Conservation (phyloP, 2,329 filamentous ascomycete genomes). For the Penicillium griseofulvum region DNA sequence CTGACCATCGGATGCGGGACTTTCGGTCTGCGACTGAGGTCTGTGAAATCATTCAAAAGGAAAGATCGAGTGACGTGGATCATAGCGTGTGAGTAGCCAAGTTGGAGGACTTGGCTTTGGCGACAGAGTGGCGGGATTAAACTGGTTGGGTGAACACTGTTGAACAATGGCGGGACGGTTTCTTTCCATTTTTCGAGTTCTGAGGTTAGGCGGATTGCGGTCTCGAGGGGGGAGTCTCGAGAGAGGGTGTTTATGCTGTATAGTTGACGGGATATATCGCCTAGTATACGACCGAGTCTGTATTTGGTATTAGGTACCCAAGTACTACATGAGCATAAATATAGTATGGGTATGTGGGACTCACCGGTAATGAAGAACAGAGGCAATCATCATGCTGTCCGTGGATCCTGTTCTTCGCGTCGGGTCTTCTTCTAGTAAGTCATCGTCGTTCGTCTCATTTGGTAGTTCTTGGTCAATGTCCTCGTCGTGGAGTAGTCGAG, state of each 20-base stretch:
- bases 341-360: neutral
- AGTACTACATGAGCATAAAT: neutral
- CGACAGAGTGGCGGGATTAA: conserved; percentile 39
- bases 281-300: conserved; percentile 52
- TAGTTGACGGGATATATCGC: conserved; percentile 48
- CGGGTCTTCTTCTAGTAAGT: conserved; percentile 50
- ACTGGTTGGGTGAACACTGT: conserved; percentile 36
- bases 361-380: conserved; percentile 39
- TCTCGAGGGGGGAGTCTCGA: conserved; percentile 32
- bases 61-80: conserved; percentile 41
- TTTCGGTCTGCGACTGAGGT: conserved; percentile 32
- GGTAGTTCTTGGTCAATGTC: conserved; percentile 64
- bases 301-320: neutral
- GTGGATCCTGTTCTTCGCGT: conserved; percentile 32
- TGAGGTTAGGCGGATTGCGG: conserved; percentile 33
- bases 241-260: conserved; percentile 36
- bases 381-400: conserved; percentile 42
- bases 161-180: conserved; percentile 36
- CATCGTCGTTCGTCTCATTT: conserved; percentile 55
- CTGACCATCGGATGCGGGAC: conserved; percentile 33
- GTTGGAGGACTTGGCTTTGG: conserved; percentile 40
- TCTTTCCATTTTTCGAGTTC: conserved; percentile 40
- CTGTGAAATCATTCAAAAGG: conserved; percentile 38
- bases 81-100: conserved; percentile 41
- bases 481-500: conserved; percentile 60